Evolutionary conservation across 345 rosid genomes (phyloP).

Genomic region (Salix dunnii): DNA sequence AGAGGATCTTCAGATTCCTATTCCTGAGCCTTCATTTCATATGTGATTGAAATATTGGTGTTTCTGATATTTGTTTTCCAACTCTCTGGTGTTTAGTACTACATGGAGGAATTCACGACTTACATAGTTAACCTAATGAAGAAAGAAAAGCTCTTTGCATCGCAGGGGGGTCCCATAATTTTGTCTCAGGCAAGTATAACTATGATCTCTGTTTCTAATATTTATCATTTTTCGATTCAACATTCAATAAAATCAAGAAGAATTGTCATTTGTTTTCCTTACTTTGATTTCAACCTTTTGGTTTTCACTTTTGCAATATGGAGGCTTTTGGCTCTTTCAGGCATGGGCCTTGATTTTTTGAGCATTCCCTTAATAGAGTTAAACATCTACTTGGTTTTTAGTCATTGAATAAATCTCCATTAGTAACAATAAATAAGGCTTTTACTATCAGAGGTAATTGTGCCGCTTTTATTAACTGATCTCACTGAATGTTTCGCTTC

Average conservation of each 20-base stretch:
- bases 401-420: no score
- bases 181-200: slow-evolving; percentile 67
- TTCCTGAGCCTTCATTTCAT: neutral
- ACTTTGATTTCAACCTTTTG: neutral
- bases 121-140: slow-evolving; percentile 74
- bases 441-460: neutral
- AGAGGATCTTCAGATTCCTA: neutral
- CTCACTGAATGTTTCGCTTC: neutral
- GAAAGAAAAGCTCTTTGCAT: slow-evolving; percentile 83
- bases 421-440: no score
- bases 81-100: slow-evolving; percentile 40
- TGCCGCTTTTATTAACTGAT: neutral
- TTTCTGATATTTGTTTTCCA: slow-evolving; percentile 11
- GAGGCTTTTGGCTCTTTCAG: neutral
- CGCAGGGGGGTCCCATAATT: slow-evolving; percentile 93
- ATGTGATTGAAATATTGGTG: neutral
- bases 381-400: neutral
- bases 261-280: neutral
- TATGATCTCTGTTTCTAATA: neutral
- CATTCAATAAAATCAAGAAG: neutral
- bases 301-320: neutral
- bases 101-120: slow-evolving; percentile 81
- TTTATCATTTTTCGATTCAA: neutral
- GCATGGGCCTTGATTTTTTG: neutral
- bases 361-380: neutral